A percentile compares a stretch with the other conserved stretches of the same genome.
Evolutionary conservation across 805 yeast species (phyloP).

Genomic region (Spathaspora hagerdaliae): DNA sequence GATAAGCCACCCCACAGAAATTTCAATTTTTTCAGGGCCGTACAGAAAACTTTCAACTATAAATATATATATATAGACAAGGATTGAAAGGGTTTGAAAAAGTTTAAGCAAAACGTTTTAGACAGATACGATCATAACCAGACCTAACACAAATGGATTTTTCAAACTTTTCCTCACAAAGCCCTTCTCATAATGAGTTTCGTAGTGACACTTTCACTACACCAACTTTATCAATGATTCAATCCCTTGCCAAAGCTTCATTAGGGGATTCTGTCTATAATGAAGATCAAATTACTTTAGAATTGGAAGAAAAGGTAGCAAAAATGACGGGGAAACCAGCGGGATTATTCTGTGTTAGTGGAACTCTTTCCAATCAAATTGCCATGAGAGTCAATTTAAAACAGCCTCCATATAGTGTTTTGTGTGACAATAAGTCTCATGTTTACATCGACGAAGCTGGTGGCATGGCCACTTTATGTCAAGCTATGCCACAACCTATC

Average conservation of each 20-base stretch:
- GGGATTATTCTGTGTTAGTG: slow-evolving; percentile 80
- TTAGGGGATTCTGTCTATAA: slow-evolving; percentile 87
- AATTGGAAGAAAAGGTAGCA: slow-evolving; percentile 62
- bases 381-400: slow-evolving; percentile 69
- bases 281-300: slow-evolving; percentile 71
- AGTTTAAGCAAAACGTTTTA: too few species aligned
- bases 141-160: slow-evolving; percentile 3
- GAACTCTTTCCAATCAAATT: slow-evolving; percentile 87
- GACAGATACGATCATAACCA: too few species aligned
- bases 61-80: too few species aligned
- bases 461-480: slow-evolving; percentile 83
- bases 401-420: slow-evolving; percentile 82
- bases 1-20: too few species aligned
- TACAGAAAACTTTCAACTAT: too few species aligned
- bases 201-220: slow-evolving; percentile 85
- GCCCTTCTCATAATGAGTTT: slow-evolving; percentile 37
- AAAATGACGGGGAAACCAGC: slow-evolving; percentile 73
- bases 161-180: slow-evolving; percentile 10
- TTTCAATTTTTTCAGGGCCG: too few species aligned
- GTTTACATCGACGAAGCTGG: slow-evolving; percentile 85
- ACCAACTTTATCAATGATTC: slow-evolving; percentile 70
- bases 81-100: too few species aligned
- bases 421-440: slow-evolving; percentile 86
- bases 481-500: slow-evolving; percentile 87
- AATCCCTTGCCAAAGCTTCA: slow-evolving; percentile 49